phyloP scores from a whole-genome alignment of 1,284 basidiomycete genomes.

The Austroboletus niveus region DNA sequence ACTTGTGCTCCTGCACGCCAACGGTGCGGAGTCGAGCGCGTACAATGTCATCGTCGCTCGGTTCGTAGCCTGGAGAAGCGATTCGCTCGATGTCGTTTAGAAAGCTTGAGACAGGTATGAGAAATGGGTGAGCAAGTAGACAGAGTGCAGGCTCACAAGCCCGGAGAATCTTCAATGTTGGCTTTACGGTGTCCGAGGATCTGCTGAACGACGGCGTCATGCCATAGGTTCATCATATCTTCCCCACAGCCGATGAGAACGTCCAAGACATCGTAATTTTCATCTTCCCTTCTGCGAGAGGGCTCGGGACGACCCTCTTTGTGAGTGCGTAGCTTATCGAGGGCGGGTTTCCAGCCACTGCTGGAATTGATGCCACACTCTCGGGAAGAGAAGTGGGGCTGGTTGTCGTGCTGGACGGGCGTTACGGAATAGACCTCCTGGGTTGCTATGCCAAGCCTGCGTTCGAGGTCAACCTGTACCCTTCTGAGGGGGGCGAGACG shows the following conservation, averaged over 20 bases:
- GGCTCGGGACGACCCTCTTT: constrained; percentile 10
- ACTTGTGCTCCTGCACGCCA: constrained; percentile 71
- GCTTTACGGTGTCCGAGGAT: constrained; percentile 50
- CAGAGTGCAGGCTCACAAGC: constrained; percentile 53
- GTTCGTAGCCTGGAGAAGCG: constrained; percentile 55
- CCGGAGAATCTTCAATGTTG: constrained; percentile 61
- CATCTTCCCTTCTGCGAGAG: constrained; percentile 39
- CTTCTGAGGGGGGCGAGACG: constrained; percentile 56
- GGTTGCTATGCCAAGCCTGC: constrained; percentile 54
- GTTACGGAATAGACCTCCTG: constrained; percentile 43
- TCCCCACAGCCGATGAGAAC: constrained; percentile 58
- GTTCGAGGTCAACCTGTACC: constrained; percentile 60
- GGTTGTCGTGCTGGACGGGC: constrained; percentile 40
- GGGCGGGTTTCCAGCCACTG: constrained; percentile 59
- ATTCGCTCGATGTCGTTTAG: constrained; percentile 66
- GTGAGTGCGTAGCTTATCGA: constrained; percentile 45
- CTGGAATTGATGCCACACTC: constrained; percentile 56
- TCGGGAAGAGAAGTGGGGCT: constrained; percentile 21
- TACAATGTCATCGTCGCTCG: constrained; percentile 70
- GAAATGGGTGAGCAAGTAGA: constrained; percentile 1
- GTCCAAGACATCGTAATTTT: constrained; percentile 53
- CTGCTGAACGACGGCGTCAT: constrained; percentile 55
- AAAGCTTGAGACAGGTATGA: constrained; percentile 37
- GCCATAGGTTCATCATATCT: constrained; percentile 66
- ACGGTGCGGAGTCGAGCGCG: constrained; percentile 68